phyloP scores from a whole-genome alignment of 2,329 filamentous ascomycete genomes.

The Emergomyces pasteurianus region DNA sequence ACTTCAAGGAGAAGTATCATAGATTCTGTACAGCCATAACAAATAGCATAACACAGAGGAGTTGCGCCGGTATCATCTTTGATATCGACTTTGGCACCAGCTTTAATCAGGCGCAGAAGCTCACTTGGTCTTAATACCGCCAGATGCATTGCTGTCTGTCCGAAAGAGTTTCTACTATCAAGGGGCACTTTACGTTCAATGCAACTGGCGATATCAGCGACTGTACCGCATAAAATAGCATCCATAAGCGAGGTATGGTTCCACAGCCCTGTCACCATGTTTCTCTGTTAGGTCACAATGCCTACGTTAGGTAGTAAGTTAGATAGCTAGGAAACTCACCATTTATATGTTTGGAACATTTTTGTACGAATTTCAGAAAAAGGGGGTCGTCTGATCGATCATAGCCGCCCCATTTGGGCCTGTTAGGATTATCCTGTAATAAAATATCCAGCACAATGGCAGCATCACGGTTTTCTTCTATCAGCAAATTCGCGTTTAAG shows the following conservation, averaged over 20 bases:
- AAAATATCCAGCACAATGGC: background rate
- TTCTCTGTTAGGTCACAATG: too few species aligned
- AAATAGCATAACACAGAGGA: background rate
- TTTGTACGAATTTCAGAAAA: background rate
- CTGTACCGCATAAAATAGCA: background rate
- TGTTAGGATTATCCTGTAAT: background rate
- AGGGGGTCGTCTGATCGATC: background rate
- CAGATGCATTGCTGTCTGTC: background rate
- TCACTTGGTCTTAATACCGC: background rate
- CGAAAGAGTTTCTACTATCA: background rate
- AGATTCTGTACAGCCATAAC: background rate
- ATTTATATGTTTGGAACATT: background rate
- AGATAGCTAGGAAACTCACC: background rate
- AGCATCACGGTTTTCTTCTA: background rate
- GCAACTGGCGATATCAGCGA: background rate
- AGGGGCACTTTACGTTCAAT: background rate
- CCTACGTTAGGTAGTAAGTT: too few species aligned
- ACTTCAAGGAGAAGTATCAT: background rate
- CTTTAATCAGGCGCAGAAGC: background rate
- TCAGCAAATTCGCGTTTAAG: background rate
- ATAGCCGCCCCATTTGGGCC: background rate
- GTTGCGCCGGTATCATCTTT: background rate
- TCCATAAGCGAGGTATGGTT: background rate
- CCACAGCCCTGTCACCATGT: background rate
- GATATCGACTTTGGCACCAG: background rate